These are phyloP conservation scores for Lasiodiplodia theobromae DNA, from an alignment of 2,329 filamentous ascomycete species.

Conservation along the genomic window DNA sequence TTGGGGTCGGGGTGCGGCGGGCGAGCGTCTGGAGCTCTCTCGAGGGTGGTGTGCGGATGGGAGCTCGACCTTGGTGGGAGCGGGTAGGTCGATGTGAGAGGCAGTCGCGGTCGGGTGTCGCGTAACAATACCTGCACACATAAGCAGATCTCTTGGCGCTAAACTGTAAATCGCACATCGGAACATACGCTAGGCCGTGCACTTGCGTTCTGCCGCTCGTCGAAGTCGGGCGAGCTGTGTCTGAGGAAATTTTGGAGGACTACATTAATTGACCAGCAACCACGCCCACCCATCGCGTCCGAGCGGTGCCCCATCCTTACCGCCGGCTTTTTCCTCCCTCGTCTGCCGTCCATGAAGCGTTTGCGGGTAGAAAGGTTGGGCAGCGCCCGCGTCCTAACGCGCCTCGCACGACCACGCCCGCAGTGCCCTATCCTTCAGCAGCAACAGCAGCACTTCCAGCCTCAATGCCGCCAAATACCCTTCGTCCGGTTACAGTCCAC, in stretches of 20 bases:
- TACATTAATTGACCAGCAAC: constrained; percentile 28
- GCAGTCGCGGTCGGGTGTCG: constrained; percentile 23
- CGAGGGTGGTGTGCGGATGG: constrained; percentile 24
- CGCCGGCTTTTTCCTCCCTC: constrained; percentile 9
- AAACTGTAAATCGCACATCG: not conserved
- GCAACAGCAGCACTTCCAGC: constrained; percentile 26
- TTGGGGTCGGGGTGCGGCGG: constrained; percentile 37
- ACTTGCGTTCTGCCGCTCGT: constrained; percentile 23
- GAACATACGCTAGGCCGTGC: constrained; percentile 2
- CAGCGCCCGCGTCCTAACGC: constrained; percentile 63
- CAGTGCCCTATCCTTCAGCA: constrained; percentile 40
- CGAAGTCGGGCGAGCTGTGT: constrained; percentile 25
- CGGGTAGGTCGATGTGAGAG: constrained; percentile 15
- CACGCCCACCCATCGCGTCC: constrained; percentile 25
- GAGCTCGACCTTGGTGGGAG: constrained; percentile 2
- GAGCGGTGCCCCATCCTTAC: constrained; percentile 19
- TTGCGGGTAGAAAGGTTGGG: constrained; percentile 67
- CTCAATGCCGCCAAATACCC: constrained; percentile 26
- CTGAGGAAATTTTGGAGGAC: constrained; percentile 30
- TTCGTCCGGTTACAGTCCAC: constrained; percentile 39
- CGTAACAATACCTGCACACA: constrained; percentile 32
- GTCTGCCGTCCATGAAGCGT: constrained; percentile 61
- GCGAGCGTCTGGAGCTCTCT: constrained; percentile 29
- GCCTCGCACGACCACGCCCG: constrained; percentile 52
- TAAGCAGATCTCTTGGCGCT: constrained; percentile 1